Evolutionary conservation across 129 eudicot species (phyloP).

Genomic region (Helianthus tuberosus): DNA sequence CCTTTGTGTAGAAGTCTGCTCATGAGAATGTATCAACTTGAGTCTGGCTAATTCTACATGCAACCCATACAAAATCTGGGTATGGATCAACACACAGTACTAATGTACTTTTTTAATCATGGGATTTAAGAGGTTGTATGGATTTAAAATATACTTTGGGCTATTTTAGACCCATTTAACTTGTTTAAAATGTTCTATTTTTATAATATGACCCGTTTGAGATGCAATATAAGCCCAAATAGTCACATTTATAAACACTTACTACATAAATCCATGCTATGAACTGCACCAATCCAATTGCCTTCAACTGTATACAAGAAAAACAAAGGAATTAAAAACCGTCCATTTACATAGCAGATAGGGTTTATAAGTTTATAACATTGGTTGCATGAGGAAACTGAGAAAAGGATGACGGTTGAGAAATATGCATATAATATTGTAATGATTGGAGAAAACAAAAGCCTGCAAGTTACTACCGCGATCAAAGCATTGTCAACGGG

Average conservation of each 20-base stretch:
- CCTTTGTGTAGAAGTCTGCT: too few relatives aligned
- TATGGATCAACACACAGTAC: too few relatives aligned
- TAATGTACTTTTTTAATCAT: not conserved
- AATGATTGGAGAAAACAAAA: not conserved
- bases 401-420: too few relatives aligned
- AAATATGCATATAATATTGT: not conserved
- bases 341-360: too few relatives aligned
- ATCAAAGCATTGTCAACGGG: not conserved
- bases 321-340: not conserved
- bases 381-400: too few relatives aligned
- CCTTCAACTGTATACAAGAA: slow-evolving; percentile 72
- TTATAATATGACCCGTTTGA: not conserved
- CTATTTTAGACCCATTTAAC: not conserved
- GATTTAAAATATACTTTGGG: not conserved
- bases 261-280: slow-evolving; percentile 92
- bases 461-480: not conserved
- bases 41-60: too few relatives aligned
- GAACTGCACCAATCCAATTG: slow-evolving; percentile 78
- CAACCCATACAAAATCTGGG: too few relatives aligned
- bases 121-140: not conserved
- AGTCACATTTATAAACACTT: slow-evolving; percentile 34
- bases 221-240: not conserved
- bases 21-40: too few relatives aligned
- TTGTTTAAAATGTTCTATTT: too few relatives aligned
- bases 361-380: too few relatives aligned